Conservation (phyloP, 129 eudicot genomes). For the Chrysanthemum lavandulifolium region DNA sequence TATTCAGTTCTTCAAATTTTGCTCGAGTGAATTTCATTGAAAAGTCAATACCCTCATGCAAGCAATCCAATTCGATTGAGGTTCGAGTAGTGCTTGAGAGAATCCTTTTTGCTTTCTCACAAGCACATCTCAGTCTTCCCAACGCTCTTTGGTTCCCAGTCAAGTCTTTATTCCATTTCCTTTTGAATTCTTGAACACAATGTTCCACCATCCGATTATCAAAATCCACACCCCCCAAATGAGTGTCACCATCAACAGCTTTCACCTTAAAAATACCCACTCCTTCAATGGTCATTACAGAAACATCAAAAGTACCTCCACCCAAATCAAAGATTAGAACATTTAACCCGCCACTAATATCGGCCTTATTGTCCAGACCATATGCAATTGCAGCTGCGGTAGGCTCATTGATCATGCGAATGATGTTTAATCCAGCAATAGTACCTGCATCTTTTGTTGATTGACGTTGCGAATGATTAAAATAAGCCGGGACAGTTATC, state of each 20-base stretch:
- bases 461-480: constrained; percentile 26
- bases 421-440: constrained; percentile 24
- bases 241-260: not conserved
- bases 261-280: not conserved
- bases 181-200: not conserved
- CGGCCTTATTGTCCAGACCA: constrained; percentile 5
- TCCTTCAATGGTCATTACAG: not conserved
- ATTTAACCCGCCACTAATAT: not conserved
- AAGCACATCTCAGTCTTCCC: not conserved
- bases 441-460: constrained; percentile 27
- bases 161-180: not conserved
- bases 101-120: constrained; percentile 6
- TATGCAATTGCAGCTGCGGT: constrained; percentile 33
- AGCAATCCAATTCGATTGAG: not conserved
- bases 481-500: constrained; percentile 25
- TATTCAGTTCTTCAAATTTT: not conserved
- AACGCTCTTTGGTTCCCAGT: not conserved
- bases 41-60: not conserved
- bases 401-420: constrained; percentile 30
- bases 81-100: constrained; percentile 1
- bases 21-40: not conserved
- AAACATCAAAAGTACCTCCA: constrained; percentile 3
- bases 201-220: not conserved
- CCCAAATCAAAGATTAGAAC: constrained; percentile 1
- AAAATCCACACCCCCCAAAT: not conserved